Evolutionary conservation across 257 asterid species (phyloP).

Genomic region (Nemophila menziesii): DNA sequence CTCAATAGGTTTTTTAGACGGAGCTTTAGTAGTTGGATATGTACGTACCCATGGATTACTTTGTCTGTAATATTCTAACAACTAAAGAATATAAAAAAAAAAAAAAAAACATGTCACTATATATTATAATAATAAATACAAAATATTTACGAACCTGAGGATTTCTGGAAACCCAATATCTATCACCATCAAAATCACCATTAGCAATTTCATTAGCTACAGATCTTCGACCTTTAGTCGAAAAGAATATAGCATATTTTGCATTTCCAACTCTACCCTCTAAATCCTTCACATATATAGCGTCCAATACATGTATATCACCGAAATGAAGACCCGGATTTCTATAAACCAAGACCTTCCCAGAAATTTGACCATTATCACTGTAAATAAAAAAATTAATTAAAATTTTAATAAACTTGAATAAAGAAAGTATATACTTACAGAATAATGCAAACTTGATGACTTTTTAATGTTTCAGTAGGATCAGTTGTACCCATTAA

Average conservation of each 20-base stretch:
- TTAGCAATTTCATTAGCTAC: slow-evolving; percentile 82
- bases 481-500: slow-evolving; percentile 94
- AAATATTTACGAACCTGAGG: slow-evolving; percentile 66
- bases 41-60: slow-evolving; percentile 63
- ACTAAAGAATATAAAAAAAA: slow-evolving; percentile 25
- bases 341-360: slow-evolving; percentile 68
- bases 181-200: slow-evolving; percentile 88
- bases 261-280: slow-evolving; percentile 67
- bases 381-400: too few species aligned
- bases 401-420: background rate
- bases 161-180: slow-evolving; percentile 74
- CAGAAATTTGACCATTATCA: slow-evolving; percentile 65
- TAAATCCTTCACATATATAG: slow-evolving; percentile 50
- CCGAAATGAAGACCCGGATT: slow-evolving; percentile 88
- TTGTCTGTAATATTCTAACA: slow-evolving; percentile 34
- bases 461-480: slow-evolving; percentile 36
- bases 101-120: background rate
- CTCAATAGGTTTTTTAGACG: slow-evolving; percentile 29
- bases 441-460: slow-evolving; percentile 83
- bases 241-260: slow-evolving; percentile 76
- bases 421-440: slow-evolving; percentile 25
- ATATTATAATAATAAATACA: too few species aligned
- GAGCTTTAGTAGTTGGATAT: slow-evolving; percentile 25
- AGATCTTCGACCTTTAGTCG: slow-evolving; percentile 57
- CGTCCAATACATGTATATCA: slow-evolving; percentile 54